Evolutionary conservation across 1,284 basidiomycete genomes (phyloP), one percentile per base, ranked within the genome.

Genomic region (Puccinia novopanici): DNA sequence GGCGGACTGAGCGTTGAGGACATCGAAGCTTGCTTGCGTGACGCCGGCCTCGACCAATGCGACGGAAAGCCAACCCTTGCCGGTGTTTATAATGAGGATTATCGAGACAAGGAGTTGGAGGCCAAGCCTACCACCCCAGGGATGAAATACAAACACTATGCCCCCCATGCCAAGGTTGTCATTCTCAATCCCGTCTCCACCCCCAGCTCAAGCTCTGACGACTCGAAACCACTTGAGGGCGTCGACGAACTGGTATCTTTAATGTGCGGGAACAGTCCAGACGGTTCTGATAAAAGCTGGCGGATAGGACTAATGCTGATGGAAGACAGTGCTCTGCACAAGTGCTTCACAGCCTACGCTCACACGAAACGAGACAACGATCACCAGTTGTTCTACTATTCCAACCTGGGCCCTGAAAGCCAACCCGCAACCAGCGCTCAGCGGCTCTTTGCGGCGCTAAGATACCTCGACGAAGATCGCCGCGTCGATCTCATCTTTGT

Each of bases 81-180:
- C 34, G 37, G 40, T 22, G 50, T 55, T 40, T 67, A 70, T 24
- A 57, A 70, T 70, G n/a, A 52, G 8, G 45, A 78, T 63, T 75
- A 48, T 63, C 42, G 42, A 5, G 73, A 85, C 27, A 87, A 92
- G 81, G 91, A 93, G 84, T 40, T 76, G 30, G 87, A 88, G 68
- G 89, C 91, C 0, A 75, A 84, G 40, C 96, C 96, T 1, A 95
- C 94, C 0, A 99, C 97, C 0, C 97, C 97, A 0, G 97, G 97
- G n/a, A 98, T 98, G 95, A 99, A 99, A 87, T 99, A 99, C 86
- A 90, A 92, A 74, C 97, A 99, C 87, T 99, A 99, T 86, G 93
- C 95, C 37, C 96, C 96, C 15, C 37, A 67, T 12, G 70, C 78
- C 24, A 52, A 80, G 54, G 78, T 80, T 2, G 52, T 67, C 30